These are phyloP conservation scores for Auriscalpium microsporum DNA, from an alignment of 768 basidiomycete species.

Conservation along the genomic window DNA sequence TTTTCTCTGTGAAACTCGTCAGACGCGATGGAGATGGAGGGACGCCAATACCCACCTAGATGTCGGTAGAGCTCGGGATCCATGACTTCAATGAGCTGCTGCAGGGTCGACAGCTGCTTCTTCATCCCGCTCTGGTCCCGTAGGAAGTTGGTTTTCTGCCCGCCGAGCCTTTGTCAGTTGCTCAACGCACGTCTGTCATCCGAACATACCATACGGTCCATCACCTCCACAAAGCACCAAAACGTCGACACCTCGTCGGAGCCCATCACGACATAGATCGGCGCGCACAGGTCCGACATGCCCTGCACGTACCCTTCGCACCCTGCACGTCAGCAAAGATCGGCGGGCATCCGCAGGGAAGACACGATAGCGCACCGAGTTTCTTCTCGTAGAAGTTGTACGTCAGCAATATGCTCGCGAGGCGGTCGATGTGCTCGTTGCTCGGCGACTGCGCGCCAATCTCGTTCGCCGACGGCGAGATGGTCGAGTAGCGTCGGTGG, in stretches of 20 bases:
- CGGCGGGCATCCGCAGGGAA: not conserved
- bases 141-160: conserved; percentile 87
- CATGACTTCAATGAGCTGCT: conserved; percentile 87
- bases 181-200: not conserved
- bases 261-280: conserved; percentile 85
- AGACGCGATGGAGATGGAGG: not conserved
- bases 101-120: conserved; percentile 80
- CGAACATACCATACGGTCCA: conserved; percentile 83
- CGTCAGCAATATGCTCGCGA: conserved; percentile 79
- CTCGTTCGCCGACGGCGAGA: conserved; percentile 63
- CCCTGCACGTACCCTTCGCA: conserved; percentile 88
- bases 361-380: conserved; percentile 49
- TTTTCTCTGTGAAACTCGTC: conserved; percentile 49
- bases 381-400: conserved; percentile 88
- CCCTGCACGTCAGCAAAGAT: conserved; percentile 14
- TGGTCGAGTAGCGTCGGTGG: conserved; percentile 55
- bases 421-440: conserved; percentile 87
- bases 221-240: conserved; percentile 93
- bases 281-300: conserved; percentile 94
- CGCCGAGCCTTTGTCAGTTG: not conserved
- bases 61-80: conserved; percentile 94
- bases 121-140: conserved; percentile 98
- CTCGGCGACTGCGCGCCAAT: conserved; percentile 83
- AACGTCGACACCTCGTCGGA: conserved; percentile 88
- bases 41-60: conserved; percentile 44